These are phyloP conservation scores for Penstemon barbatus DNA, from an alignment of 257 asterid species.

Conservation along the genomic window DNA sequence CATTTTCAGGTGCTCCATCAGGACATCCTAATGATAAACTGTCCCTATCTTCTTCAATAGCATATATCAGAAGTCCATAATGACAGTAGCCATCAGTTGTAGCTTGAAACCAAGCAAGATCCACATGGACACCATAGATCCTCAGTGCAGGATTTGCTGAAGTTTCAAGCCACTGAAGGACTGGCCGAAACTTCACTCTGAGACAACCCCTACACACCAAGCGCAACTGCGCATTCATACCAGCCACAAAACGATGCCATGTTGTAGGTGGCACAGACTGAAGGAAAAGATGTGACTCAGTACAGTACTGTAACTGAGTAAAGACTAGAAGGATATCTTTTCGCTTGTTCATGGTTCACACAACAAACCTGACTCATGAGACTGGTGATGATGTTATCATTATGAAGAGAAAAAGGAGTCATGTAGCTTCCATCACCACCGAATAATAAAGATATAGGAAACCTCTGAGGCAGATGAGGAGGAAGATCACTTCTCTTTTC, in stretches of 20 bases:
- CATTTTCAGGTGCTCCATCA: conserved; percentile 52
- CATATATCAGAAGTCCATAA: conserved; percentile 74
- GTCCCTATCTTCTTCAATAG: conserved; percentile 56
- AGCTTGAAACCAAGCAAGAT: conserved; percentile 88
- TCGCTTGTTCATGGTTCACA: conserved; percentile 21
- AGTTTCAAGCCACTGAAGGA: conserved; percentile 78
- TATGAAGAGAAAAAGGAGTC: conserved; percentile 88
- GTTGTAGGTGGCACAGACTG: conserved; percentile 93
- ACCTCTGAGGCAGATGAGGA: conserved; percentile 75
- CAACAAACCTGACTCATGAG: conserved; percentile 94
- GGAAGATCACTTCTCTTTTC: conserved; percentile 94
- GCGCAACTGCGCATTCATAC: conserved; percentile 96
- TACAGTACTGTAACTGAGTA: neutral
- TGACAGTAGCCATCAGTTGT: conserved; percentile 71
- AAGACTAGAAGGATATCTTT: neutral
- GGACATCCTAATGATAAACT: conserved; percentile 40
- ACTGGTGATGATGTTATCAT: conserved; percentile 83
- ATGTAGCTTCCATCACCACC: conserved; percentile 98
- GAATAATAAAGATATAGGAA: conserved; percentile 82
- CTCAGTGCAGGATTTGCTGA: conserved; percentile 85
- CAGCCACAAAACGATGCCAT: conserved; percentile 99
- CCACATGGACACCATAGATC: conserved; percentile 61
- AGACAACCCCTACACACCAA: conserved; percentile 87
- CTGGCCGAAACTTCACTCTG: conserved; percentile 62
- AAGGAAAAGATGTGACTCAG: conserved; percentile 26